Evolutionary conservation across 208 protist genomes (phyloP).

Genomic region (Phytomonas francai): DNA sequence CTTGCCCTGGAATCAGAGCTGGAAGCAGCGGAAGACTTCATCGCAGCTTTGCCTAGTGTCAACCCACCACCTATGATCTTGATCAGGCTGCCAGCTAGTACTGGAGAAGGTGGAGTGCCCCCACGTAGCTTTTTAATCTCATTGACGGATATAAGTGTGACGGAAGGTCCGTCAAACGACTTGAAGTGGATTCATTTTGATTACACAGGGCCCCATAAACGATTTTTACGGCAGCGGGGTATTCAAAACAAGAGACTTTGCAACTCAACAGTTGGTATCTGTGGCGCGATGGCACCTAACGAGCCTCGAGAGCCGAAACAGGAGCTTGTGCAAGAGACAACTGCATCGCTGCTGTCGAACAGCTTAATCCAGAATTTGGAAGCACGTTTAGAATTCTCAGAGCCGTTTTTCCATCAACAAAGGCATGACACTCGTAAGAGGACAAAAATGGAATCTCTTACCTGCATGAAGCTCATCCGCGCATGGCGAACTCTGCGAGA

Average conservation of each 20-base stretch:
- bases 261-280: not conserved
- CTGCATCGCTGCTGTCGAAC: not conserved
- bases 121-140: not conserved
- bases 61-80: slow-evolving; percentile 16
- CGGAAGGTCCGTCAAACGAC: not conserved
- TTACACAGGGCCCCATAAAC: not conserved
- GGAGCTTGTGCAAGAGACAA: not conserved
- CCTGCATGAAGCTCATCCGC: slow-evolving; percentile 17
- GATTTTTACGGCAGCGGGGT: not conserved
- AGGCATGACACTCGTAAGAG: not conserved
- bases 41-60: slow-evolving; percentile 9
- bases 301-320: not conserved
- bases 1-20: slow-evolving; percentile 9
- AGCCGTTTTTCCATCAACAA: not conserved
- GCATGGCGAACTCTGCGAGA: slow-evolving; percentile 20
- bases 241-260: not conserved
- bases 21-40: slow-evolving; percentile 14
- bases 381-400: not conserved
- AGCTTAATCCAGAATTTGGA: not conserved
- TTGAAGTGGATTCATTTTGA: not conserved
- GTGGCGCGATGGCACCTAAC: not conserved
- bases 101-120: not conserved
- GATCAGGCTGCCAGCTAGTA: not conserved
- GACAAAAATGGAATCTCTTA: not conserved
- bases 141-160: not conserved